Evolutionary conservation across 106 monocot genomes (phyloP), one percentile per base, ranked within the genome.

Genomic region (Ottelia alismoides): DNA sequence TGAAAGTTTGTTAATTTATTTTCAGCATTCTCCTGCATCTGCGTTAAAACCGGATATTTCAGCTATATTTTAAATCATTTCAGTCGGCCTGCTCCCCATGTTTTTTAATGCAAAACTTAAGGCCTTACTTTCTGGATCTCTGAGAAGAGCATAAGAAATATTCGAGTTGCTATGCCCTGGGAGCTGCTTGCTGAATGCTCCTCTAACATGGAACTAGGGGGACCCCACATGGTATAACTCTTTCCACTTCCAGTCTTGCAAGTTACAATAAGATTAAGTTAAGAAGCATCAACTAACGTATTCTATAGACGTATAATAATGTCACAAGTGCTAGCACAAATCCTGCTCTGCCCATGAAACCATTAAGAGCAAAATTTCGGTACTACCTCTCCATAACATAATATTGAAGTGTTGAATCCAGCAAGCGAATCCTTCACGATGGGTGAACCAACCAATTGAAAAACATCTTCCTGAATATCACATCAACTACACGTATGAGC

Each of bases 151-250:
- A 72, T 71, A 24, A 64, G 72, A 66, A 96, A 88, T 55, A 96
- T 72, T 21, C 94, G 84, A 62, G 88, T 88, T 35, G 76, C 94
- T 18, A 96, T 50, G 44, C 94, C 94, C 51, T 76, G 81, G 31
- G 54, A 60, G 60, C 51, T 47, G 49, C 72, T 65, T 23, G 61
- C 28, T 21, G 76, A 66, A 29, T 51, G 27, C 12, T 50, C 63
- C 28, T 85, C 77, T 28, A 96, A 45, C 88, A 96, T 88, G 57
- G 94, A 80, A 43, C 76, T 82, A 0, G 73, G 78, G 2, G 88
- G 88, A 3, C 94, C 94, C 84, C 88, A 96, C 84, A 96, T 88
- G 2, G 94, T 96, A 73, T 88, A 84, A 10, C 84, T 88, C 67
- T 96, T 96, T 21, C 94, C 94, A 25, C 73, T 85, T 57, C 88